phyloP scores from a whole-genome alignment of 179 eudicot genomes.

The Sideroxylon spinosum region DNA sequence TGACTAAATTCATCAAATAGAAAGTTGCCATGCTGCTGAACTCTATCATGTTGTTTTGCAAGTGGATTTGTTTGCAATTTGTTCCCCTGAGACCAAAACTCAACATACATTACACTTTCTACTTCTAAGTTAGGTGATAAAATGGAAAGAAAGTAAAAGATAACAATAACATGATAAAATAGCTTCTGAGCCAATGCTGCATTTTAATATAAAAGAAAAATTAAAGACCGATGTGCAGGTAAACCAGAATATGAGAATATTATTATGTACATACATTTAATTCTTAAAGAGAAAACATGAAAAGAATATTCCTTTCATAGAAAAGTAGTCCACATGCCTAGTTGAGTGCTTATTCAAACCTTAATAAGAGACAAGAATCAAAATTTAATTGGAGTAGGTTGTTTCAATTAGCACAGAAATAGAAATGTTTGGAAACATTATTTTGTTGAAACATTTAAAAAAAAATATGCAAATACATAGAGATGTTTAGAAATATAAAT shows the following conservation, averaged over 20 bases:
- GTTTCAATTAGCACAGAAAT: too few relatives aligned
- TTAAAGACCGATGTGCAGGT: neutral
- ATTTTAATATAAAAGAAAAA: neutral
- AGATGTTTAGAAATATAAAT: too few relatives aligned
- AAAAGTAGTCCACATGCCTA: too few relatives aligned
- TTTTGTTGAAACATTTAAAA: too few relatives aligned
- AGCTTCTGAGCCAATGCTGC: neutral
- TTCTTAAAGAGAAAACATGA: neutral
- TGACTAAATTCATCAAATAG: neutral
- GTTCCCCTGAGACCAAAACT: constrained; percentile 25
- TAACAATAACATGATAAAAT: neutral
- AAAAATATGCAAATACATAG: too few relatives aligned
- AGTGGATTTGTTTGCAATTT: constrained; percentile 12
- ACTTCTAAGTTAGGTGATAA: neutral
- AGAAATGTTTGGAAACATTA: too few relatives aligned
- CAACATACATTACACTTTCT: neutral
- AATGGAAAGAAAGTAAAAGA: neutral
- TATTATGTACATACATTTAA: neutral
- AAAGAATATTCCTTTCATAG: too few relatives aligned
- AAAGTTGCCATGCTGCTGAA: constrained; percentile 11
- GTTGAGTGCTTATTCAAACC: too few relatives aligned
- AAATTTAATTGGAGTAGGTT: too few relatives aligned
- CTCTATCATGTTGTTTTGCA: neutral
- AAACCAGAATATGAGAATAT: neutral
- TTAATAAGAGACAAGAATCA: too few relatives aligned